phyloP scores from a whole-genome alignment of 2,329 filamentous ascomycete genomes.

The Zasmidium cellare region DNA sequence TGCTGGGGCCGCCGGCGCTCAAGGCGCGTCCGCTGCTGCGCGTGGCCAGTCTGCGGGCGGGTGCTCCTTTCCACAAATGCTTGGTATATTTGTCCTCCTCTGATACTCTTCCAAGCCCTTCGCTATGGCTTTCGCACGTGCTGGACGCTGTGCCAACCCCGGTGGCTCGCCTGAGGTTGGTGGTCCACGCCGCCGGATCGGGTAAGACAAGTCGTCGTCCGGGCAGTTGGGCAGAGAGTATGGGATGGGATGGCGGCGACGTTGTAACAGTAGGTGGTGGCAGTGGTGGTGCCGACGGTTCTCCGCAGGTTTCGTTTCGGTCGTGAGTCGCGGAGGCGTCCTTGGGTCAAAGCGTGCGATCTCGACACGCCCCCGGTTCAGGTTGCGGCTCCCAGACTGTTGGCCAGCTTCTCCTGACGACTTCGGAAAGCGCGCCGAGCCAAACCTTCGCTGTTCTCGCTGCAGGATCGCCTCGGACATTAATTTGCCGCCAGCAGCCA shows the following conservation, averaged over 20 bases:
- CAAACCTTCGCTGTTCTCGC: background rate
- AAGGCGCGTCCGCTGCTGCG: conserved; percentile 8
- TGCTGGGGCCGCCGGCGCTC: conserved; percentile 14
- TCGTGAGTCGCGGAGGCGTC: background rate
- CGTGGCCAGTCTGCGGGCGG: conserved; percentile 8
- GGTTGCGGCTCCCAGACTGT: background rate
- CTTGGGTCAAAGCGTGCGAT: conserved; percentile 1
- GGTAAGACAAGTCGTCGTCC: background rate
- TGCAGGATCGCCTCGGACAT: background rate
- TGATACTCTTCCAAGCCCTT: background rate
- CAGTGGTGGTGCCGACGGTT: background rate
- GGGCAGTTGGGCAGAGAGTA: background rate
- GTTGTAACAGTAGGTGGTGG: background rate
- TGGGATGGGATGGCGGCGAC: background rate
- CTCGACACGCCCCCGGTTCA: background rate
- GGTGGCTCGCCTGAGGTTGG: background rate
- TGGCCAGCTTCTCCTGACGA: background rate
- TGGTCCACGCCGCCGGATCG: background rate
- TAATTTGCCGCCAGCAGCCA: background rate
- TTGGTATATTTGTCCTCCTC: conserved; percentile 1
- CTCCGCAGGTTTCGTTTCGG: conserved; percentile 1
- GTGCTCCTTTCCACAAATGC: background rate
- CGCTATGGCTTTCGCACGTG: background rate
- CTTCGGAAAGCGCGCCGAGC: background rate
- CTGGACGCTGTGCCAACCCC: background rate